Evolutionary conservation across 139 green algal species (phyloP), one percentile per base, ranked within the genome.

Genomic region (Chlorella sp.): DNA sequence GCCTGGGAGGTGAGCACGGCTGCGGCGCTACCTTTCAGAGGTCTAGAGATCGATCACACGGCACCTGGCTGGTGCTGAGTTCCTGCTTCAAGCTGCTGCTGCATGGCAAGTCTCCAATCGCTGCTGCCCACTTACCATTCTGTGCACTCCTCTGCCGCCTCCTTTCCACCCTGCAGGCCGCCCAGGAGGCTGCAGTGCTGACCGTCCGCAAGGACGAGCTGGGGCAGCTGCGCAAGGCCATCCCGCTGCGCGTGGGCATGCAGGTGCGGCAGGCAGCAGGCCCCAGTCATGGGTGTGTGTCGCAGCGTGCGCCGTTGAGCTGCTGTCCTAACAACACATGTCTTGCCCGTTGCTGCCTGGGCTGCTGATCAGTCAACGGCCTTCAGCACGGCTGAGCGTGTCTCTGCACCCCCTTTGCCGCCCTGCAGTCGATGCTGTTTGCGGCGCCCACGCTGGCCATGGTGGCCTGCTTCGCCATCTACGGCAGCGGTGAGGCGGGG

Each of bases 381-480:
- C n/a, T n/a, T n/a, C n/a, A n/a, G n/a, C n/a, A n/a, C n/a, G n/a
- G n/a, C n/a, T n/a, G n/a, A n/a, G n/a, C n/a, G n/a, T n/a, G n/a
- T n/a, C 11, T 21, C 51, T 21, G 11, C 51, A 23, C 51, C 51
- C 13, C 51, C 51, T 9, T 9, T 51, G 51, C 51, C 13, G 51
- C 51, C 51, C 51, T 15, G 51, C 51, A 60, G 36, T 89, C 93
- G 78, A 85, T 96, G 85, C 87, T 97, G 56, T 97, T 98, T 87
- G 86, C 88, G 32, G 93, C 94, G 4, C 95, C 95, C 34, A 88
- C 94, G 3, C 82, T 94, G 25, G 93, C 95, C 63, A 94, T 96
- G 65, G 92, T 99, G 23, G 92, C 90, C 41, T 92, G 87, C 71
- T 98, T 99, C 87, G 92, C 92, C 32, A 88, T 88, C 12, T 98